Percentiles rank a stretch among this genome's conserved stretches.
These are phyloP conservation scores for Oenanthe sinensis DNA, from an alignment of 129 eudicot species.

Conservation along the genomic window DNA sequence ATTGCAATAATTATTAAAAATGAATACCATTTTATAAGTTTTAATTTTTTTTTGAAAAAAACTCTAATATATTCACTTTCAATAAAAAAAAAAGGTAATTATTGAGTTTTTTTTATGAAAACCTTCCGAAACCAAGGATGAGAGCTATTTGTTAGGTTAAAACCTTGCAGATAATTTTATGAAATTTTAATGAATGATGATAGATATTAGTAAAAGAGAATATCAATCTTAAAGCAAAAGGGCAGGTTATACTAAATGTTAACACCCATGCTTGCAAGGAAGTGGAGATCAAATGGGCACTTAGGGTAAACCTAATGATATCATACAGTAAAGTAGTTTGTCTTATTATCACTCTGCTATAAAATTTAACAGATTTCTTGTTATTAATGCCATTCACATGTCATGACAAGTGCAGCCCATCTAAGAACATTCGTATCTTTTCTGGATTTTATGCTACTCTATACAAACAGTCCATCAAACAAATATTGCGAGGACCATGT, in stretches of 20 bases:
- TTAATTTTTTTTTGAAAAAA: no score
- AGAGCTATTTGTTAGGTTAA: neutral
- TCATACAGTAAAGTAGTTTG: slow-evolving; percentile 10
- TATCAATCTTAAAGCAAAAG: neutral
- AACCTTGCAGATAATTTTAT: no score
- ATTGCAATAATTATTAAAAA: no score
- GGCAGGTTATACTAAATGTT: neutral
- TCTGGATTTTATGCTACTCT: neutral
- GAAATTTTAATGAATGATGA: no score
- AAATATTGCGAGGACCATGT: neutral
- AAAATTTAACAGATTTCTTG: neutral
- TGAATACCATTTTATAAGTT: no score
- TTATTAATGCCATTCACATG: slow-evolving; percentile 6
- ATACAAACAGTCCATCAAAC: neutral
- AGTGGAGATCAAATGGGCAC: neutral
- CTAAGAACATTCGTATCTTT: neutral
- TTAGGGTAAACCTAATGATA: neutral
- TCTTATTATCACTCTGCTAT: neutral
- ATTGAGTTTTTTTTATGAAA: no score
- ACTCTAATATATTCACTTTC: no score
- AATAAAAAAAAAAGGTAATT: no score
- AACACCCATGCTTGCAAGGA: neutral
- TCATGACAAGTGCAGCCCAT: slow-evolving; percentile 2
- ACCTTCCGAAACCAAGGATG: neutral
- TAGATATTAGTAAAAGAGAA: neutral